Base-by-base conservation (phyloP, 352 stramenopile genomes). In the Pythium sukuiense region DNA sequence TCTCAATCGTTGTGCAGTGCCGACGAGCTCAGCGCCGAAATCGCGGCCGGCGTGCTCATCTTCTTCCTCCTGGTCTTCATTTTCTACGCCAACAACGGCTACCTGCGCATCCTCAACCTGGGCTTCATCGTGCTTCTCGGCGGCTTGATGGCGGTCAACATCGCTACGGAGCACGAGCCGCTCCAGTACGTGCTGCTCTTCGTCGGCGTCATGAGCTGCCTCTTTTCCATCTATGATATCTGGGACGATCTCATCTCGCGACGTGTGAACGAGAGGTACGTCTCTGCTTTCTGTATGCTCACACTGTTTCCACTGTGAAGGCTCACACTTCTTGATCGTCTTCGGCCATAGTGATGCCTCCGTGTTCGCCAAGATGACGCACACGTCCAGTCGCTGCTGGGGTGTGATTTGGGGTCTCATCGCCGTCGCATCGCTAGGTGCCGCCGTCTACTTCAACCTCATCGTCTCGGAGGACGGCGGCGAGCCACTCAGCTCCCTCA, bases 201-300 rank as follows among this genome's bases (percentile, higher is more conserved):
- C 57, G 62, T 97, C 18, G 89, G 89, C 43, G 87, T 95, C 77
- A 97, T 97, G 89, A 95, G 86, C 79, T 94, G 89, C 59, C 81
- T 95, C 60, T 97, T 96, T 70, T 94, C 87, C 27, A 87, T 97
- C 63, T 97, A 97, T 69, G 89, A 97, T 70, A 96, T 96, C 55
- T 96, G 85, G 79, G 89, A 97, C 72, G 89, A 97, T 65, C 83
- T 97, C 69, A 95, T 97, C 75, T 92, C 85, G 41, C 86, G 89
- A 24, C 83, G 89, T 39, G 79, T 95, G 18, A 93, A 96, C 65
- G 86, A 93, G 53, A 96, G 74, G 74, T 82, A 50, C 24, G 37
- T 49, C 18, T 48, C 55, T 59, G 20, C 32, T 48, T 50, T 13
- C 1, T 56, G 27, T 61, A 20, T 61, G 9, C 4, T n/a, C 39